phyloP scores from a whole-genome alignment of 1,284 basidiomycete genomes.

The Ustilago trichophora region DNA sequence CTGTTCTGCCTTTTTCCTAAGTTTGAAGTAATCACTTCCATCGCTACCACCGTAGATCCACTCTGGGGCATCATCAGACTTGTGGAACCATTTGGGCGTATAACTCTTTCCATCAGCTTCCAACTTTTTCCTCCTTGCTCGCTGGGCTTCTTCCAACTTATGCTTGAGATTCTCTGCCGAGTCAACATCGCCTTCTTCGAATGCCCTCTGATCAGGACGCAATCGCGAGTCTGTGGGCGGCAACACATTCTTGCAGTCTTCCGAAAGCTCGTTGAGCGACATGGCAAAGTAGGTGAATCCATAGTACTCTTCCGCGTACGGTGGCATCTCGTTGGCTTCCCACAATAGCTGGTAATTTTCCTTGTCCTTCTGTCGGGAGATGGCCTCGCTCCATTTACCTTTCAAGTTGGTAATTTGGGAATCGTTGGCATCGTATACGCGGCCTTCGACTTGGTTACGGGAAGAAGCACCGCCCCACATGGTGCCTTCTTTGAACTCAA shows the following conservation, averaged over 20 bases:
- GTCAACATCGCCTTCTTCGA: slow-evolving; percentile 83
- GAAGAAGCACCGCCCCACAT: slow-evolving; percentile 58
- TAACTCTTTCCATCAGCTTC: slow-evolving; percentile 55
- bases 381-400: slow-evolving; percentile 61
- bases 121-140: slow-evolving; percentile 67
- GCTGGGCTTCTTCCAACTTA: slow-evolving; percentile 74
- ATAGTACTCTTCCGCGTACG: slow-evolving; percentile 60
- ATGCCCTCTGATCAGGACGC: slow-evolving; percentile 83
- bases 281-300: slow-evolving; percentile 66
- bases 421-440: slow-evolving; percentile 59
- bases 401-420: slow-evolving; percentile 46
- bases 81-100: slow-evolving; percentile 61
- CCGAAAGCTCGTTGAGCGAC: slow-evolving; percentile 61
- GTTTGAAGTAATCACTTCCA: slow-evolving; percentile 52
- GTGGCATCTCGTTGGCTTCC: slow-evolving; percentile 62
- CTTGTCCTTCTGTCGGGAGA: slow-evolving; percentile 54
- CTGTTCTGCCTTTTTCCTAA: slow-evolving; percentile 27
- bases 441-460: slow-evolving; percentile 58
- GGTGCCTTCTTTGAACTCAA: slow-evolving; percentile 64
- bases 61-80: slow-evolving; percentile 36
- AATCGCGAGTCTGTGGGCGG: slow-evolving; percentile 86
- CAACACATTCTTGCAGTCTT: slow-evolving; percentile 74
- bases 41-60: slow-evolving; percentile 57
- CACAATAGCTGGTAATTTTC: slow-evolving; percentile 63
- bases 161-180: slow-evolving; percentile 80